A percentile compares a stretch with the other conserved stretches of the same genome.
These are phyloP conservation scores for Colletotrichum musicola DNA, from an alignment of 2,329 filamentous ascomycete species.

Conservation along the genomic window DNA sequence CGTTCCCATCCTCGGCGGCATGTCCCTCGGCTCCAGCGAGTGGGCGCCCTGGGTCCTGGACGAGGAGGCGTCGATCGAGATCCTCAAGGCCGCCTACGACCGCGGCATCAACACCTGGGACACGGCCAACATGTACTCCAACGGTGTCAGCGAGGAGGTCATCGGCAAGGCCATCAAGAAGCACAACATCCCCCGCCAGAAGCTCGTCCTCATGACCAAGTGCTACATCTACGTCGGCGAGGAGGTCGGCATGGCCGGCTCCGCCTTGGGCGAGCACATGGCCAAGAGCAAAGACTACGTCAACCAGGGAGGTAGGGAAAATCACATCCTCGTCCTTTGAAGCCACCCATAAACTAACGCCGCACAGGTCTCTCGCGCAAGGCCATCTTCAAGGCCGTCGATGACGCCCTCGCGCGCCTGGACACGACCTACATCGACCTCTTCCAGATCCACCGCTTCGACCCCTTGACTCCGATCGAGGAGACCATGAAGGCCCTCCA, in stretches of 20 bases:
- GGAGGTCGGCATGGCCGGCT: slow-evolving; percentile 47
- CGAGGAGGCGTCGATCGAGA: slow-evolving; percentile 27
- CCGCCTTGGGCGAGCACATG: not conserved
- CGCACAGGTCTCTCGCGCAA: slow-evolving; percentile 41
- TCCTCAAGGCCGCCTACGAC: slow-evolving; percentile 39
- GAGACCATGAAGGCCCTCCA: slow-evolving; percentile 74
- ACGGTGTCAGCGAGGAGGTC: slow-evolving; percentile 73
- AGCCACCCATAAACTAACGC: slow-evolving; percentile 49
- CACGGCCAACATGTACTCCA: slow-evolving; percentile 69
- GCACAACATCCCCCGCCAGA: slow-evolving; percentile 72
- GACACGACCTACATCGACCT: slow-evolving; percentile 63
- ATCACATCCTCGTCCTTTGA: not conserved
- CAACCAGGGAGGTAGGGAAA: slow-evolving; percentile 40
- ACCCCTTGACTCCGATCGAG: slow-evolving; percentile 63
- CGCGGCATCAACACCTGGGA: slow-evolving; percentile 49
- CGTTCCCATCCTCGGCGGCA: slow-evolving; percentile 33
- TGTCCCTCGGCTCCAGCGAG: slow-evolving; percentile 37
- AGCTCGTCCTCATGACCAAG: slow-evolving; percentile 75
- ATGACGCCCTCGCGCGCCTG: slow-evolving; percentile 58
- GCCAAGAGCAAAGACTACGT: slow-evolving; percentile 53
- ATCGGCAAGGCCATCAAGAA: slow-evolving; percentile 74
- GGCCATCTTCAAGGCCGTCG: slow-evolving; percentile 52
- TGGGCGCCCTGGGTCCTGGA: slow-evolving; percentile 33
- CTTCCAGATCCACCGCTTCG: slow-evolving; percentile 72
- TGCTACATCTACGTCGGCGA: slow-evolving; percentile 42